A percentile compares a stretch with the other conserved stretches of the same genome.
phyloP scores from a whole-genome alignment of 345 rosid species.

The Lepidium sativum region DNA sequence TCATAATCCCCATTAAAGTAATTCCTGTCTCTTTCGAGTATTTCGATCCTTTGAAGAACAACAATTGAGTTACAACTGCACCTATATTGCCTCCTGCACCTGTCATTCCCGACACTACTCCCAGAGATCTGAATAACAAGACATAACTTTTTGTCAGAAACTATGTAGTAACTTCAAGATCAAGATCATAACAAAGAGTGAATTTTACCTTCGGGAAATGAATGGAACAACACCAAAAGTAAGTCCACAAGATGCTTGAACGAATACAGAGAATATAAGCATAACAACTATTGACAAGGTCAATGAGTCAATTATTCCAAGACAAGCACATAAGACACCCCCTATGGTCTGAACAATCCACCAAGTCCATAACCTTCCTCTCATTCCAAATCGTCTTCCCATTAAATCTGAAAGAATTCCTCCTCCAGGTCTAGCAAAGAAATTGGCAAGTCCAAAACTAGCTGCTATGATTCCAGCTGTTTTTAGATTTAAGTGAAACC shows the following conservation, averaged over 20 bases:
- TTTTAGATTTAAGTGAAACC: constrained; percentile 59
- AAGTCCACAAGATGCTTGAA: constrained; percentile 85
- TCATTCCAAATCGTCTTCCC: constrained; percentile 67
- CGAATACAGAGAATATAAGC: constrained; percentile 66
- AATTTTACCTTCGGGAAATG: constrained; percentile 59
- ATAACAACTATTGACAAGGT: constrained; percentile 45
- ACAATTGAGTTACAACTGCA: constrained; percentile 71
- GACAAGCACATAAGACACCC: constrained; percentile 55
- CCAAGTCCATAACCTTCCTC: constrained; percentile 80
- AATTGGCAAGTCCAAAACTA: constrained; percentile 72
- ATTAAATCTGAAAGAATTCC: constrained; percentile 58
- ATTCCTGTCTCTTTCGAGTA: constrained; percentile 77
- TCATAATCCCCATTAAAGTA: constrained; percentile 71
- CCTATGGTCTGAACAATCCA: constrained; percentile 71
- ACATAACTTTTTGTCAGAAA: background rate
- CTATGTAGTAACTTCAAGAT: background rate
- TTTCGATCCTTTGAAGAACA: constrained; percentile 75
- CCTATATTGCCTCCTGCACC: constrained; percentile 92
- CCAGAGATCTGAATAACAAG: constrained; percentile 53
- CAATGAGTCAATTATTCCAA: constrained; percentile 45
- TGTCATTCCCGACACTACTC: constrained; percentile 77
- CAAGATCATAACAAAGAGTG: background rate
- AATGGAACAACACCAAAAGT: constrained; percentile 93
- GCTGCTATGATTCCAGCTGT: constrained; percentile 92
- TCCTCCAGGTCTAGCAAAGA: constrained; percentile 71